Evolutionary conservation across 208 protist species (phyloP).

Genomic region (Crithidia bombi): DNA sequence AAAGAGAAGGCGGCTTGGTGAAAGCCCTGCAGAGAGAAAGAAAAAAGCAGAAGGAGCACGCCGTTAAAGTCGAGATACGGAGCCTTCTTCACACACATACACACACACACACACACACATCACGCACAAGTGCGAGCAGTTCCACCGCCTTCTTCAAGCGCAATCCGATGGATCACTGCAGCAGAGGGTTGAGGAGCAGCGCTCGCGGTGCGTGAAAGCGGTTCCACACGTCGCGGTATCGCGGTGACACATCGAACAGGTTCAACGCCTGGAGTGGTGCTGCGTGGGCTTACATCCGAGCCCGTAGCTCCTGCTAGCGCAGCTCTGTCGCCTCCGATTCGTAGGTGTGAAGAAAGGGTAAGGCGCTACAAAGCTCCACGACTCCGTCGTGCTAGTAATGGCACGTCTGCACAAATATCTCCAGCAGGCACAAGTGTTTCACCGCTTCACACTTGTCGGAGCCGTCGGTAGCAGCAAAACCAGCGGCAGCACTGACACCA

Average conservation of each 20-base stretch:
- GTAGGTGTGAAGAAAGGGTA: neutral
- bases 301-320: neutral
- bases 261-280: neutral
- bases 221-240: slow-evolving; percentile 19
- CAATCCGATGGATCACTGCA: neutral
- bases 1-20: no score
- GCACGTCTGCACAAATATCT: slow-evolving; percentile 29
- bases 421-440: slow-evolving; percentile 15
- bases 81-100: no score
- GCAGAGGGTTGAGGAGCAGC: neutral
- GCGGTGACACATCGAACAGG: slow-evolving; percentile 25
- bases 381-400: slow-evolving; percentile 4
- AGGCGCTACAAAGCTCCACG: neutral
- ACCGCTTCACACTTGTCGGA: neutral
- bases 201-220: slow-evolving; percentile 19
- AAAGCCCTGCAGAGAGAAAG: no score
- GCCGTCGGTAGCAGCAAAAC: neutral
- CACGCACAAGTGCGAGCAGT: no score
- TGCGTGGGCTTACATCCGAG: neutral
- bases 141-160: no score
- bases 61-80: no score
- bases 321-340: neutral
- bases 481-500: neutral
- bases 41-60: no score
- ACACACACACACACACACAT: no score